Evolutionary conservation across 768 basidiomycete species (phyloP).

Genomic region (Auricularia sp.): DNA sequence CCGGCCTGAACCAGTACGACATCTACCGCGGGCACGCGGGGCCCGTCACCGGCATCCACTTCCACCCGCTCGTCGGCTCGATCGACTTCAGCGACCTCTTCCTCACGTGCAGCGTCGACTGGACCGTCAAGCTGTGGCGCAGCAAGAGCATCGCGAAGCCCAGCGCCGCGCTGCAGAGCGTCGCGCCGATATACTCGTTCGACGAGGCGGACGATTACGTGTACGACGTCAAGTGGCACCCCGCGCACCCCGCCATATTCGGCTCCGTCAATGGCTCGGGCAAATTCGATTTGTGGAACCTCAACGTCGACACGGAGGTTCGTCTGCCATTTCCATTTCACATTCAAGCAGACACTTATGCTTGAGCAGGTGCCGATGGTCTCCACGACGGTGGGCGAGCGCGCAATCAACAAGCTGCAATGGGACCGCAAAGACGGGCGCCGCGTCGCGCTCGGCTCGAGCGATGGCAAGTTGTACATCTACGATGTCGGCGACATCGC

Average conservation of each 20-base stretch:
- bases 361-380: constrained; percentile 71
- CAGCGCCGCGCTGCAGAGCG: constrained; percentile 38
- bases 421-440: constrained; percentile 94
- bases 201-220: constrained; percentile 99
- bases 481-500: constrained; percentile 93
- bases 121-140: constrained; percentile 97
- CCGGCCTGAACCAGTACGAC: constrained; percentile 87
- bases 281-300: constrained; percentile 94
- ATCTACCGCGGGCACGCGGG: constrained; percentile 89
- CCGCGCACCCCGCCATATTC: constrained; percentile 87
- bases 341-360: background rate
- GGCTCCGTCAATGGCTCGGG: constrained; percentile 91
- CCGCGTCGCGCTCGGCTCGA: constrained; percentile 80
- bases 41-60: constrained; percentile 88
- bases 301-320: constrained; percentile 95
- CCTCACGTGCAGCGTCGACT: constrained; percentile 87
- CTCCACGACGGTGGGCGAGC: constrained; percentile 72
- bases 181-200: constrained; percentile 81
- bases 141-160: constrained; percentile 69
- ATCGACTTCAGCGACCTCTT: constrained; percentile 96
- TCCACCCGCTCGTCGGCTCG: constrained; percentile 84
- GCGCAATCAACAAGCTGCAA: constrained; percentile 88
- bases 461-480: constrained; percentile 86
- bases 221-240: constrained; percentile 98
- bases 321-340: constrained; percentile 18